phyloP scores from a whole-genome alignment of 352 stramenopile genomes.

The Phytophthora idaei region DNA sequence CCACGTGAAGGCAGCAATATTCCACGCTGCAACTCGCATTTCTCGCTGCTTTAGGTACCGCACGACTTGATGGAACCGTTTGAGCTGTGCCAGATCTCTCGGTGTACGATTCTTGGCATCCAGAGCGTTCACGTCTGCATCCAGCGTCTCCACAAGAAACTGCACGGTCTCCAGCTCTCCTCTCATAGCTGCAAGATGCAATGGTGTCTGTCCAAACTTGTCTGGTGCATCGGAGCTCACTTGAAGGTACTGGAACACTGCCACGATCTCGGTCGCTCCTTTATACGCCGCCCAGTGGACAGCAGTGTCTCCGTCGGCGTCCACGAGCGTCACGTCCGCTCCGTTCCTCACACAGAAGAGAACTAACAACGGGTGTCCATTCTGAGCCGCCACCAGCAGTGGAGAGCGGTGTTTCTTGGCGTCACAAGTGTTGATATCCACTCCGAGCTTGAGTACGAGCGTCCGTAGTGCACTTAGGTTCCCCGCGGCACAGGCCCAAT shows the following conservation, averaged over 20 bases:
- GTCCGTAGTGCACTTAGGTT: slow-evolving; percentile 69
- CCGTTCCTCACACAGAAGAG: slow-evolving; percentile 78
- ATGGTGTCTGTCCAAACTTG: slow-evolving; percentile 76
- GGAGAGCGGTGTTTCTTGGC: slow-evolving; percentile 74
- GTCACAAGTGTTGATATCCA: slow-evolving; percentile 81
- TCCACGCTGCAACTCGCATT: slow-evolving; percentile 48
- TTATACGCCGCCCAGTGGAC: slow-evolving; percentile 91
- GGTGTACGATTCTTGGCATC: slow-evolving; percentile 69
- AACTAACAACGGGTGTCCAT: slow-evolving; percentile 77
- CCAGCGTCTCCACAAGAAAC: slow-evolving; percentile 81
- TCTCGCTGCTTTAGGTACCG: slow-evolving; percentile 56
- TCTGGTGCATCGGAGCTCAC: slow-evolving; percentile 69
- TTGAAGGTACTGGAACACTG: slow-evolving; percentile 82
- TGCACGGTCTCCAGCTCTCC: slow-evolving; percentile 74
- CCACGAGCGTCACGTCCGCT: slow-evolving; percentile 69
- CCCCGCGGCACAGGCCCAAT: slow-evolving; percentile 81
- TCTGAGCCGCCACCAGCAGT: slow-evolving; percentile 76
- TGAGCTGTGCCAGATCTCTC: slow-evolving; percentile 61
- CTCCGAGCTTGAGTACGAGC: slow-evolving; percentile 62
- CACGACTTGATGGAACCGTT: slow-evolving; percentile 57
- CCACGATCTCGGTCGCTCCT: slow-evolving; percentile 80
- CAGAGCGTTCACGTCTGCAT: slow-evolving; percentile 54
- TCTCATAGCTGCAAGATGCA: slow-evolving; percentile 84
- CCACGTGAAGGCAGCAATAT: slow-evolving; percentile 63
- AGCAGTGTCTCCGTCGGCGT: slow-evolving; percentile 73